These are phyloP conservation scores for Moricandia moricandioides DNA, from an alignment of 345 rosid species.

Conservation along the genomic window DNA sequence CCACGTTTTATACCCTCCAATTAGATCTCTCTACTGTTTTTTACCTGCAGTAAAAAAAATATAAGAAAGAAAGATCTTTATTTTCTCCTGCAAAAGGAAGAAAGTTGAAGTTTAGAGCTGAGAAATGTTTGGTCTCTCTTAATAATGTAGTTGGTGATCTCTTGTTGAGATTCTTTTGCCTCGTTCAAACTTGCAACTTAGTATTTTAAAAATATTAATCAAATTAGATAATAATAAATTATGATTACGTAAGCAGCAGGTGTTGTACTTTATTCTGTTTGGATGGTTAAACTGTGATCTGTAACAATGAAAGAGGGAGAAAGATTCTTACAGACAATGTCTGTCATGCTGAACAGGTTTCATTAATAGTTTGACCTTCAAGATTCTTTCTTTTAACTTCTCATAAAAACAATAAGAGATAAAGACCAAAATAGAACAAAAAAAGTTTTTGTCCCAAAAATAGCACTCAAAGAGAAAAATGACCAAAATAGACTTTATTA, in stretches of 20 bases:
- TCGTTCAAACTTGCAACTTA: conserved; percentile 2
- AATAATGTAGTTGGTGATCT: conserved; percentile 39
- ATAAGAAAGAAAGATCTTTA: neutral
- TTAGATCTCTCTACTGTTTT: conserved; percentile 32
- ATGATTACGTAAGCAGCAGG: conserved; percentile 34
- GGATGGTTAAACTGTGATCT: conserved; percentile 28
- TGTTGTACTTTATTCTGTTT: conserved; percentile 31
- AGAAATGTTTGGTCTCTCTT: conserved; percentile 31
- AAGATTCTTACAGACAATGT: conserved; percentile 41
- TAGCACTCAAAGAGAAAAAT: too few species aligned
- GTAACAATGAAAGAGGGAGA: conserved; percentile 32
- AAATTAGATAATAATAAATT: conserved; percentile 13
- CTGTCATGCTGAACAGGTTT: conserved; percentile 38
- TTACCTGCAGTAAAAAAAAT: neutral
- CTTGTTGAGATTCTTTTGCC: conserved; percentile 25
- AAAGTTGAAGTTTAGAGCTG: conserved; percentile 11
- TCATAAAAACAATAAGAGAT: conserved; percentile 27
- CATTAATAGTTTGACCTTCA: conserved; percentile 37
- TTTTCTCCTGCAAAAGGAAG: conserved; percentile 10
- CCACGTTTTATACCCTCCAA: conserved; percentile 33
- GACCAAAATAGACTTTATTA: too few species aligned
- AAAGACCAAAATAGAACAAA: too few species aligned
- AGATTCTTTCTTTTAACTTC: conserved; percentile 36
- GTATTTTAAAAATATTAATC: neutral
- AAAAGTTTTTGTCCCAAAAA: too few species aligned